These are phyloP conservation scores for Salix dunnii DNA, from an alignment of 345 rosid genomes.

Conservation along the genomic window DNA sequence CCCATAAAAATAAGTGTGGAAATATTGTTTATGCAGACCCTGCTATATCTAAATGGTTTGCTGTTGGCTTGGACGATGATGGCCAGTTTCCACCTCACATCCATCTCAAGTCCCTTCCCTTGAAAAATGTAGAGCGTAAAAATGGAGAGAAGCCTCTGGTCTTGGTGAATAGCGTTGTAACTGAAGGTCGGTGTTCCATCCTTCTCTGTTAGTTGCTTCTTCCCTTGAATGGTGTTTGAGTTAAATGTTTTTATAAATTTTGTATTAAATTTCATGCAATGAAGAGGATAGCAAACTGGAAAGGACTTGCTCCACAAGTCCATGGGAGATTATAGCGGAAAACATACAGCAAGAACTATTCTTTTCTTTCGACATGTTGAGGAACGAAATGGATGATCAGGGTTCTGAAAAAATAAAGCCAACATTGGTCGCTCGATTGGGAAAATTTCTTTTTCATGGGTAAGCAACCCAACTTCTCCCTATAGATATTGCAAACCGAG, in stretches of 20 bases:
- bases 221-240: background rate
- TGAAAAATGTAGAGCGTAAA: conserved; percentile 10
- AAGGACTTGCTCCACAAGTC: conserved; percentile 15
- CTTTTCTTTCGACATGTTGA: conserved; percentile 33
- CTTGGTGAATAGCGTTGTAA: conserved; percentile 29
- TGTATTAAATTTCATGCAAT: background rate
- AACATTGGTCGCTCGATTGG: conserved; percentile 53
- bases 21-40: conserved; percentile 33
- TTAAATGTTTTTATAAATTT: too few species aligned
- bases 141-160: conserved; percentile 33
- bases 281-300: conserved; percentile 21
- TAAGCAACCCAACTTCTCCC: conserved; percentile 21
- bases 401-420: conserved; percentile 30
- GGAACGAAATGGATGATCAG: conserved; percentile 21
- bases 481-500: background rate
- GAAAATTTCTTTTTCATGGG: conserved; percentile 47
- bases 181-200: conserved; percentile 26
- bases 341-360: conserved; percentile 44
- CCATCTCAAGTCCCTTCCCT: conserved; percentile 33
- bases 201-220: background rate
- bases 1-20: conserved; percentile 14
- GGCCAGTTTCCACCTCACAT: conserved; percentile 32
- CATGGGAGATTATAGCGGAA: conserved; percentile 45
- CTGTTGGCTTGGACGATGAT: conserved; percentile 41
- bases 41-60: conserved; percentile 43